Percentiles rank a stretch among this genome's conserved stretches.
Evolutionary conservation across 1,139 yeast genomes (phyloP).

Genomic region (Tardiomyces blankii): DNA sequence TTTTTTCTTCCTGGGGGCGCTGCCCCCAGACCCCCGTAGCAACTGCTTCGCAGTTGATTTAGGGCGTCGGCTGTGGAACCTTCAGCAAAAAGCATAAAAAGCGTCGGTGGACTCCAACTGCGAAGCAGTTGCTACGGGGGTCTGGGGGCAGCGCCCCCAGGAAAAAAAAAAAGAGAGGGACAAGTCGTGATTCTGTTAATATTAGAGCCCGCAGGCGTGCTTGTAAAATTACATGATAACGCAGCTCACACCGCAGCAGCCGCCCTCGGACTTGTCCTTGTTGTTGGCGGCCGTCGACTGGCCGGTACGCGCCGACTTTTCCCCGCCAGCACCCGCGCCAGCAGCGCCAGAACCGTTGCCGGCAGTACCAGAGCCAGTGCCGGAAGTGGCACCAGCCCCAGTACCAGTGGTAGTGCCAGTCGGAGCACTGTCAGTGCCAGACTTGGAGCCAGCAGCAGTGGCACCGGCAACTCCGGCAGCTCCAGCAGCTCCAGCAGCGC

Average conservation of each 20-base stretch:
- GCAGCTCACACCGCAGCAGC: constrained; percentile 13
- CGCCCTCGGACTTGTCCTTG: constrained; percentile 6
- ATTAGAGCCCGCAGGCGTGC: not conserved
- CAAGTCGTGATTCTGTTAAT: no score
- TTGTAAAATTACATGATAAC: constrained; percentile 8
- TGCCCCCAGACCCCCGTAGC: no score
- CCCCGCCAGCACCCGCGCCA: constrained; percentile 5
- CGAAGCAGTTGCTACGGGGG: no score
- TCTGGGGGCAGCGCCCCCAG: no score
- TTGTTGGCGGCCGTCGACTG: constrained; percentile 4
- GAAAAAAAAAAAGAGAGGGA: no score
- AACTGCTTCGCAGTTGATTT: no score
- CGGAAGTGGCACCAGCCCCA: constrained; percentile 4
- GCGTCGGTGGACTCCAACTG: no score
- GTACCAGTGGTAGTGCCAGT: constrained; percentile 7
- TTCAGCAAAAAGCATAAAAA: no score
- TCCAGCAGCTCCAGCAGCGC: constrained; percentile 42
- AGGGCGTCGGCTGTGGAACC: no score
- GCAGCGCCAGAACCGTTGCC: constrained; percentile 6
- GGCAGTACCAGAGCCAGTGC: constrained; percentile 4
- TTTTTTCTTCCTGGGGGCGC: no score
- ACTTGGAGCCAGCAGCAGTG: constrained; percentile 4
- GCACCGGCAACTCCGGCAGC: constrained; percentile 48
- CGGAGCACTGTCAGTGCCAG: constrained; percentile 8
- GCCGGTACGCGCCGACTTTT: constrained; percentile 3